phyloP scores from a whole-genome alignment of 2,329 filamentous ascomycete species.

The Corniculantispora saksenae region DNA sequence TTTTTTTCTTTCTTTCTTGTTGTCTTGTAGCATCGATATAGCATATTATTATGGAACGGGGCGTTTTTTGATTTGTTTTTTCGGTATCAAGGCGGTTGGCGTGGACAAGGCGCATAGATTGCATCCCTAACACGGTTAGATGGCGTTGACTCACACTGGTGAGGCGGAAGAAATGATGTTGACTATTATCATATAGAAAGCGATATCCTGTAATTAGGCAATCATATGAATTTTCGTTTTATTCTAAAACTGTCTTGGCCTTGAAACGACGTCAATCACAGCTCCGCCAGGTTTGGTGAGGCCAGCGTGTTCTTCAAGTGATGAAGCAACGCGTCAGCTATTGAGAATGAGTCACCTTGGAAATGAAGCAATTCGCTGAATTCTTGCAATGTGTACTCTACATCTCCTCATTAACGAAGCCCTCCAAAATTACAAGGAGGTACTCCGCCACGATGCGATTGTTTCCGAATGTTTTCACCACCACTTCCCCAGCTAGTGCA shows the following conservation, averaged over 20 bases:
- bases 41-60: not conserved
- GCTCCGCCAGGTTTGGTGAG: not conserved
- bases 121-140: not conserved
- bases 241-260: too few species aligned
- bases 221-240: not conserved
- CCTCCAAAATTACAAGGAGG: not conserved
- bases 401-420: not conserved
- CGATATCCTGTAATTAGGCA: not conserved
- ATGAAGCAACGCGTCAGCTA: not conserved
- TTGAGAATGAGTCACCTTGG: too few species aligned
- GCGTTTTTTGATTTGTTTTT: not conserved
- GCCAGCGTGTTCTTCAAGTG: not conserved
- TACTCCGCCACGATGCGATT: not conserved
- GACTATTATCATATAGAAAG: not conserved
- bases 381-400: too few species aligned
- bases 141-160: not conserved
- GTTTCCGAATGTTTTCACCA: not conserved
- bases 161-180: not conserved
- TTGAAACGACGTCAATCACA: too few species aligned
- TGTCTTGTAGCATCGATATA: not conserved
- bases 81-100: not conserved
- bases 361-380: too few species aligned
- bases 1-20: not conserved
- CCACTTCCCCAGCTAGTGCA: too few species aligned
- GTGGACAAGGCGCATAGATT: not conserved